phyloP scores from a whole-genome alignment of 306 rosid genomes.

The Vigna hirtella region DNA sequence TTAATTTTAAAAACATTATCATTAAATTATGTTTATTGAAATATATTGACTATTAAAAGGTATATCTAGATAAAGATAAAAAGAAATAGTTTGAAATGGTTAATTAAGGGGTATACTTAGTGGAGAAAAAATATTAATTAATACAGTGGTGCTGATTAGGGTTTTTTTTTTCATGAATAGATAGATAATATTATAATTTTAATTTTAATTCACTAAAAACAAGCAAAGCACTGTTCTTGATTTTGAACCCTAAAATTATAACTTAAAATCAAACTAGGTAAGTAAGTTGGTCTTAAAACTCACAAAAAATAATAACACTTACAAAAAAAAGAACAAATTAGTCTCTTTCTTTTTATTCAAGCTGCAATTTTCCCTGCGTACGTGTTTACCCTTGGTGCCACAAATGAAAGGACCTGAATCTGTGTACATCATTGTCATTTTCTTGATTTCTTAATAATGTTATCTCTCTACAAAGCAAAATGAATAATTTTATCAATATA shows the following conservation, averaged over 20 bases:
- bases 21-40: no score
- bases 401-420: neutral
- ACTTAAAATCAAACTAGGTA: neutral
- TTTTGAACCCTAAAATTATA: neutral
- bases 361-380: neutral
- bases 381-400: neutral
- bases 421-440: neutral
- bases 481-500: neutral
- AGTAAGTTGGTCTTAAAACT: no score
- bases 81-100: no score
- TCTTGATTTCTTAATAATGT: neutral
- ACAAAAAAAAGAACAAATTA: neutral
- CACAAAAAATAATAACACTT: neutral
- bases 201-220: neutral
- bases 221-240: neutral
- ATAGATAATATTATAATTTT: neutral
- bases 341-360: neutral
- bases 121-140: no score
- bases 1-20: no score
- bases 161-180: no score
- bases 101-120: no score
- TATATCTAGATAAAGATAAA: no score
- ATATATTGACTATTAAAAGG: no score
- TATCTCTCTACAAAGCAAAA: no score
- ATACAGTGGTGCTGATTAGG: no score